These are phyloP conservation scores for Solanum sitiens DNA, from an alignment of 257 asterid genomes.

Conservation along the genomic window DNA sequence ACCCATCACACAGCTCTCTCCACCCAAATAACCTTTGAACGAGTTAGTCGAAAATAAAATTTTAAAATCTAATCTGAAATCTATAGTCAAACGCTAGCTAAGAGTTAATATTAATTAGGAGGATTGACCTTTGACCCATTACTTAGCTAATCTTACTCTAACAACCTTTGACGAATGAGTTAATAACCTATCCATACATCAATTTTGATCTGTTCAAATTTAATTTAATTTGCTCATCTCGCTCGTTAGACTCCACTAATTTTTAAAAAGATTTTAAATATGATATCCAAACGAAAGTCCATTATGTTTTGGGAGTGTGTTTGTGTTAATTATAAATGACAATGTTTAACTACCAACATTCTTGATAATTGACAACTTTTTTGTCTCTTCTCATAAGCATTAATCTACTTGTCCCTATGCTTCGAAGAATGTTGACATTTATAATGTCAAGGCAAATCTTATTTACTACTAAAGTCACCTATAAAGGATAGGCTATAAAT, in stretches of 20 bases:
- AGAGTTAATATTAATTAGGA: fast-evolving
- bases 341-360: not conserved
- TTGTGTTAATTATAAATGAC: not conserved
- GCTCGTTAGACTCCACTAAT: not conserved
- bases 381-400: not conserved
- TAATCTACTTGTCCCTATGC: not conserved
- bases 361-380: not conserved
- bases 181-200: not conserved
- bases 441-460: not conserved
- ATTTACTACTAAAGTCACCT: not conserved
- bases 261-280: not conserved
- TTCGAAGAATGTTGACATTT: not conserved
- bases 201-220: not conserved
- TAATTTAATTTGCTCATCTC: not conserved
- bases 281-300: not conserved
- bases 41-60: not conserved
- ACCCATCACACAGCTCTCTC: not conserved
- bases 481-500: not conserved
- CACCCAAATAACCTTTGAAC: not conserved
- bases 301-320: not conserved
- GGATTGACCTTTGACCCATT: not conserved
- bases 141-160: not conserved
- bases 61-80: not conserved
- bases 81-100: not conserved
- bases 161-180: not conserved